Base-by-base conservation (phyloP, 768 basidiomycete species). In the Auricularia auricula-judae region DNA sequence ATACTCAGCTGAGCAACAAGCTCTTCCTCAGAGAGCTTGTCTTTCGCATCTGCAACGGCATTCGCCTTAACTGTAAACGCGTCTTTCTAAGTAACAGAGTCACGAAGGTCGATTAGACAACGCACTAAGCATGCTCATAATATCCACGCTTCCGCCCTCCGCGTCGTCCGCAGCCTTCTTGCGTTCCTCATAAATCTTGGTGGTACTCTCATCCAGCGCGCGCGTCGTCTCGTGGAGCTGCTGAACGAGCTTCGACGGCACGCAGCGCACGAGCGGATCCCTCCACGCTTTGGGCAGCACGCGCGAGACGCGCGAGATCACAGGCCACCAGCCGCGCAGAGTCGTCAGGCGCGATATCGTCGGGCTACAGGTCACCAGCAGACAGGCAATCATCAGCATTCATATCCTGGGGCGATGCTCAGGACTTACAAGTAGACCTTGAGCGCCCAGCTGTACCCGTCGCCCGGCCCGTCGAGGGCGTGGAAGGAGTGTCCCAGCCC, bases 401-500 rank as follows among this genome's bases (percentile, higher is more conserved):
- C 29, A 29, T 29, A 29, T 29, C 2, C 29, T 29, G 29, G 29
- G 29, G 39, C 1, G 39, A 42, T 42, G 39, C 39, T 47, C 12
- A n/a, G 12, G 44, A n/a, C 53, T n/a, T 54, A 54, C 53, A 54
- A 54, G 2, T 54, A 54, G 29, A 54, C 53, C 29, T 54, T 54
- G n/a, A 54, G 29, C n/a, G 53, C 53, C 53, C 53, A 54, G 53
- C 53, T 54, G 29, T 54, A 54, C 53, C 53, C 53, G 29, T 54
- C 53, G 18, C 53, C 53, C 7, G 72, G 71, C 16, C 76, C 76
- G 58, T 80, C 77, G 3, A 82, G 72, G 2, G 79, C 79, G 66
- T 81, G 79, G 67, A 81, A 81, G 7, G 79, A 80, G 66, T 81
- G 78, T 1, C 78, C 77, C 36, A 83, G 73, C 3, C 82, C 80